Evolutionary conservation across 306 rosid species (phyloP).

Genomic region (Sesbania bispinosa): DNA sequence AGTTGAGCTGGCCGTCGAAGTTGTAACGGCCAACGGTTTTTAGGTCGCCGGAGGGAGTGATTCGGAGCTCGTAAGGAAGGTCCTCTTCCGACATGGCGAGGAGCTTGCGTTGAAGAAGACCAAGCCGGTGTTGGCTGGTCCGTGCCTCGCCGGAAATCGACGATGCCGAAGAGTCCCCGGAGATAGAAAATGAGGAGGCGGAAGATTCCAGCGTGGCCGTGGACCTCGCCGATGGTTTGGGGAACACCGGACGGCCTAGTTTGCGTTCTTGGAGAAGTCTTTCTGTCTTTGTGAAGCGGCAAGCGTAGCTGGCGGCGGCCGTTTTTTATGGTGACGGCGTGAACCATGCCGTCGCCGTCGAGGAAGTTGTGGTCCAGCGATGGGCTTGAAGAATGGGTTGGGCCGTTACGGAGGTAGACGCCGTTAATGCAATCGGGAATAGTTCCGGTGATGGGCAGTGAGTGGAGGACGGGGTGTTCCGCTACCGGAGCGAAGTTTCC

Average conservation of each 20-base stretch:
- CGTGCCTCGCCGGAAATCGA: slow-evolving; percentile 43
- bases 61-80: slow-evolving; percentile 57
- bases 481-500: slow-evolving; percentile 72
- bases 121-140: slow-evolving; percentile 70
- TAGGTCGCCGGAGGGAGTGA: slow-evolving; percentile 53
- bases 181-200: slow-evolving; percentile 48
- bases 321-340: slow-evolving; percentile 48
- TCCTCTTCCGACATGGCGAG: slow-evolving; percentile 80
- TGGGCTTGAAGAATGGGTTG: slow-evolving; percentile 51
- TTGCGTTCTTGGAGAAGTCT: slow-evolving; percentile 52
- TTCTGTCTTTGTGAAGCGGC: slow-evolving; percentile 64
- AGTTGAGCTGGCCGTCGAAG: slow-evolving; percentile 43
- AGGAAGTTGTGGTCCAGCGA: slow-evolving; percentile 66
- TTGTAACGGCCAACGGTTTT: slow-evolving; percentile 50
- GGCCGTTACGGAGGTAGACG: slow-evolving; percentile 65
- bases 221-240: slow-evolving; percentile 70
- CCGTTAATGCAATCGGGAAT: slow-evolving; percentile 55
- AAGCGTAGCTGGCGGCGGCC: slow-evolving; percentile 54
- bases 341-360: slow-evolving; percentile 85
- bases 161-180: slow-evolving; percentile 44
- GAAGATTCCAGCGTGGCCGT: slow-evolving; percentile 63
- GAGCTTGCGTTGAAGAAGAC: slow-evolving; percentile 58
- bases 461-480: slow-evolving; percentile 49
- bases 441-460: slow-evolving; percentile 44
- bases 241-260: slow-evolving; percentile 53